Percentiles rank a stretch among this genome's conserved stretches.
phyloP scores from a whole-genome alignment of 2,329 filamentous ascomycete genomes.

The Aspergillus felis region DNA sequence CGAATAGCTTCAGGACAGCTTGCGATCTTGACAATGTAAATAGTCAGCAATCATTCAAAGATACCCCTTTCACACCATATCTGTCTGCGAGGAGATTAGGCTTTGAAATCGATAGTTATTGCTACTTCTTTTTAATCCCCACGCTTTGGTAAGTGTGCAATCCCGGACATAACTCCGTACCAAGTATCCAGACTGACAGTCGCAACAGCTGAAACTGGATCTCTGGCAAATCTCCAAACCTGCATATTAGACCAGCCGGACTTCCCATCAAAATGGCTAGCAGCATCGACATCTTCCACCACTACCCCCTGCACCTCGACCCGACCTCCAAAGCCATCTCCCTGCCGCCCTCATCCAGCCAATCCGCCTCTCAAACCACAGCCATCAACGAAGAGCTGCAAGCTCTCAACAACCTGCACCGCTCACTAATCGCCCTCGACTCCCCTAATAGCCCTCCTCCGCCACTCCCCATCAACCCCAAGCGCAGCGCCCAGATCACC shows the following conservation, averaged over 20 bases:
- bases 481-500: constrained; percentile 78
- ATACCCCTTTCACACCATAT: not conserved
- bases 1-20: constrained; percentile 21
- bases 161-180: not conserved
- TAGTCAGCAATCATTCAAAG: not conserved
- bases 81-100: not conserved
- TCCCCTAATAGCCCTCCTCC: constrained; percentile 71
- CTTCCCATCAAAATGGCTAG: constrained; percentile 21
- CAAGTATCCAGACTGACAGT: not conserved
- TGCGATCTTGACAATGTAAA: constrained; percentile 3
- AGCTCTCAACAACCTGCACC: constrained; percentile 75
- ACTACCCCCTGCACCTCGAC: constrained; percentile 78
- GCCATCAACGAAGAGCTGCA: constrained; percentile 62
- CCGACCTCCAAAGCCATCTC: constrained; percentile 73
- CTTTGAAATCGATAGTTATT: not conserved
- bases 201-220: not conserved
- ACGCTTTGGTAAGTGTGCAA: not conserved
- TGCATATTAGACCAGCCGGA: not conserved
- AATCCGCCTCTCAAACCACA: constrained; percentile 42
- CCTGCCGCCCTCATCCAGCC: constrained; percentile 44
- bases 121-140: not conserved
- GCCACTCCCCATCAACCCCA: constrained; percentile 86
- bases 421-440: constrained; percentile 61
- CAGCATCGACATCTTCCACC: constrained; percentile 58
- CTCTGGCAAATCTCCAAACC: not conserved